Base-by-base conservation (phyloP, 192 early-diverging fungal species). In the Glomus cerebriforme region DNA sequence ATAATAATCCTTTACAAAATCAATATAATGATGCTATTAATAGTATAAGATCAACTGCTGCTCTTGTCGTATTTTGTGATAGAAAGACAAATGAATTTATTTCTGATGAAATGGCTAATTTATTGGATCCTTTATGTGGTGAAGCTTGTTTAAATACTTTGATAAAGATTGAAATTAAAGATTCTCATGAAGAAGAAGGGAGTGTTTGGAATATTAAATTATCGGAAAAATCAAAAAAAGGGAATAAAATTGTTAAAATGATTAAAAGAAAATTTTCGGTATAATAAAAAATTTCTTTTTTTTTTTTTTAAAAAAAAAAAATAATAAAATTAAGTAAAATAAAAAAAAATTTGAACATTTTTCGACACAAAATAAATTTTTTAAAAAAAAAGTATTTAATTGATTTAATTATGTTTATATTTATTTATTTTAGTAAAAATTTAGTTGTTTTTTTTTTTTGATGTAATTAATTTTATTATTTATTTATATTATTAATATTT, bases 11-110 rank as follows among this genome's bases (percentile, higher is more conserved):
- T 17, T 9, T 7, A 15, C n/a, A 47, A 7, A 26, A 58, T 58
- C 27, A 73, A 31, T 22, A 73, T 37, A 62, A 34, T 67, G 79
- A 34, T 67, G 79, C 66, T 22, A 79, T 82, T 39, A 79, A 77
- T 54, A 87, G 87, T 1, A 90, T 98, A 63, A 86, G 86, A 1
- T 92, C 95, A 3, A 91, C 93, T 35, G 93, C 90, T 29, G 92
- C 91, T 17, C 88, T 95, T 74, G 91, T 95, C 85, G 92, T 98
- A 9, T 96, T 94, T 85, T 92, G 92, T 7, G 91, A 96, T 80
- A 87, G 96, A 29, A 79, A 83, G 26, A 86, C 84, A 26, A 92
- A 93, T 79, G 81, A 72, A 0, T 94, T 95, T 69, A 95, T 97
- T 76, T 54, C 72, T 17, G 88, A 87, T 54, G 87, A 84, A 24